Conservation (phyloP, 306 rosid species). For the Lathyrus sativus region DNA sequence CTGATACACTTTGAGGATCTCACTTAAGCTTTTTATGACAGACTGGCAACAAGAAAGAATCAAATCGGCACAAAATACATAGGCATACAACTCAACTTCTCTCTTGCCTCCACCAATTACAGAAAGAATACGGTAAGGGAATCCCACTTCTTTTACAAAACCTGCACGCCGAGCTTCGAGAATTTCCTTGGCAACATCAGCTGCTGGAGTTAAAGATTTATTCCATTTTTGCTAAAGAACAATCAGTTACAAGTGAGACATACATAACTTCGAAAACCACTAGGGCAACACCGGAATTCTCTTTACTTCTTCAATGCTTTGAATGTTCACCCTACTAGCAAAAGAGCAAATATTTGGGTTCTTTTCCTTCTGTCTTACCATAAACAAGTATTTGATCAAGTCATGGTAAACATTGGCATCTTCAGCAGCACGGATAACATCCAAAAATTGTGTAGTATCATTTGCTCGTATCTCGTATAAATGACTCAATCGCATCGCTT, state of each 20-base stretch:
- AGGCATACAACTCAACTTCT: slow-evolving; percentile 92
- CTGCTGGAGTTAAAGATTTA: slow-evolving; percentile 84
- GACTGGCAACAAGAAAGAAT: slow-evolving; percentile 79
- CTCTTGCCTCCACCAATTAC: slow-evolving; percentile 94
- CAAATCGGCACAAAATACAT: slow-evolving; percentile 90
- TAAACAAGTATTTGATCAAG: too few species aligned
- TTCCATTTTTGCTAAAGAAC: slow-evolving; percentile 76
- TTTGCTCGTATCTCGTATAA: too few species aligned
- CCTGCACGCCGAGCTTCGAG: slow-evolving; percentile 64
- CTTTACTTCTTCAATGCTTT: slow-evolving; percentile 94
- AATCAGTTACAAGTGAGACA: slow-evolving; percentile 70
- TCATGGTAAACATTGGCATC: too few species aligned
- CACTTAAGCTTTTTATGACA: slow-evolving; percentile 78
- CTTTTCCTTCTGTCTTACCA: too few species aligned
- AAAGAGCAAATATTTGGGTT: slow-evolving; percentile 66
- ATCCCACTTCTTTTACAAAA: slow-evolving; percentile 65
- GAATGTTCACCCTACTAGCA: slow-evolving; percentile 91
- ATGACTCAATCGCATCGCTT: too few species aligned
- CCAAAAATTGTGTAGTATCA: too few species aligned
- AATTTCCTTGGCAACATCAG: slow-evolving; percentile 94
- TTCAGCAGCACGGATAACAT: too few species aligned
- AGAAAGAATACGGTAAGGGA: slow-evolving; percentile 83
- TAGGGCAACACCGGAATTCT: slow-evolving; percentile 60
- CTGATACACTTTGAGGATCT: slow-evolving; percentile 87
- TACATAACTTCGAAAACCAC: slow-evolving; percentile 84